Base-by-base conservation (phyloP, 768 basidiomycete species). In the Leccinum broughii region DNA sequence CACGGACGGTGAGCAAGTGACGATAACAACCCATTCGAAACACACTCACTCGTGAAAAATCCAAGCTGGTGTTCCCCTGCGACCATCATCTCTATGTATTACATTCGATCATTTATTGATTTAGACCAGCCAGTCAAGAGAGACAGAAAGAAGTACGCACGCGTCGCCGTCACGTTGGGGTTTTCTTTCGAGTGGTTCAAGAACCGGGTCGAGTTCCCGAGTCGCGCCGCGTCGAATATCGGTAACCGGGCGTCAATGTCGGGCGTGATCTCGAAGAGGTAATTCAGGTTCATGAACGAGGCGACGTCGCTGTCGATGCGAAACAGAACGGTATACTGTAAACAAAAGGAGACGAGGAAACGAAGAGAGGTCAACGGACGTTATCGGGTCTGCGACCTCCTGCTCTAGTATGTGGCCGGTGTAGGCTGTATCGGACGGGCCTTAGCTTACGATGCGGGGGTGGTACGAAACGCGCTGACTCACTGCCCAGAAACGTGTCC, bases 191-290 rank as follows among this genome's bases (percentile, higher is more conserved):
- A 50, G 55, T 80, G 78, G 62, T 83, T 83, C 2, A 83, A 61
- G 56, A 76, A 83, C 34, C 82, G 70, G 0, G 77, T 80, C 48
- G 75, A 69, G 67, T 84, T 82, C 0, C 82, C 80, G 11, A 77
- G 58, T 10, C 64, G 58, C n/a, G 74, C 75, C 22, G 81, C 78
- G 70, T 84, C 82, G 44, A 66, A 56, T 44, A 66, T 9, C 8
- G 34, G 37, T 1, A 59, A 10, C 0, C 37, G 5, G 2, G n/a
- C 1, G 1, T 9, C 11, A 6, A 0, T 11, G 0, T 58, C 51
- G 35, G 24, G 37, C 59, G 46, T 57, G 26, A 62, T 20, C 3
- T 67, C 68, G 62, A 80, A 80, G 17, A 72, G 48, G 56, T 80
- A 80, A 59, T 80, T 81, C 28, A 64, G 65, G 2, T 22, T 10